phyloP scores from a whole-genome alignment of 2,329 filamentous ascomycete species.

The Calonectria honghensis region DNA sequence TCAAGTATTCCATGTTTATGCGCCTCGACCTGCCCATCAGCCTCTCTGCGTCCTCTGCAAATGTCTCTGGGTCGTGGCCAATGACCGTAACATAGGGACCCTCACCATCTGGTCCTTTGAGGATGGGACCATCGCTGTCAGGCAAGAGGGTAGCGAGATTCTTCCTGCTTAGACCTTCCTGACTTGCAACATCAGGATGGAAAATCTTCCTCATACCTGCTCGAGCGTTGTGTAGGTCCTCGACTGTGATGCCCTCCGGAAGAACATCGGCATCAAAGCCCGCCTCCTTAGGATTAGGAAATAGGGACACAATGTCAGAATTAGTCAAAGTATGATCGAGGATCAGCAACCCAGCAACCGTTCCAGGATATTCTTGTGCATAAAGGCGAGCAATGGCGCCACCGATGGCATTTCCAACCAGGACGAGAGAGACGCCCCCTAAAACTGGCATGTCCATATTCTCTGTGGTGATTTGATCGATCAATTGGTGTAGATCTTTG shows the following conservation, averaged over 20 bases:
- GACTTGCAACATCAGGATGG: slow-evolving; percentile 47
- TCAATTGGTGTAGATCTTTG: slow-evolving; percentile 48
- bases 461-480: slow-evolving; percentile 11
- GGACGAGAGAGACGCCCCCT: slow-evolving; percentile 27
- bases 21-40: slow-evolving; percentile 58
- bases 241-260: slow-evolving; percentile 31
- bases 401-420: slow-evolving; percentile 51
- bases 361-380: slow-evolving; percentile 65
- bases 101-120: slow-evolving; percentile 2
- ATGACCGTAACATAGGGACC: slow-evolving; percentile 47
- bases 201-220: slow-evolving; percentile 41
- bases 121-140: slow-evolving; percentile 36
- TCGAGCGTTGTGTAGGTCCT: slow-evolving; percentile 38
- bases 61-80: slow-evolving; percentile 50
- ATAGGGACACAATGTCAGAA: slow-evolving; percentile 72
- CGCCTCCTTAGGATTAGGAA: slow-evolving; percentile 71
- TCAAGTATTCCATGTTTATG: slow-evolving; percentile 65
- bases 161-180: slow-evolving; percentile 48
- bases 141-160: slow-evolving; percentile 49
- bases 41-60: slow-evolving; percentile 40
- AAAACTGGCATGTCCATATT: not conserved
- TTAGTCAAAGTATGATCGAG: slow-evolving; percentile 77
- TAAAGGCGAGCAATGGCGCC: slow-evolving; percentile 69
- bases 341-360: slow-evolving; percentile 67
- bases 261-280: slow-evolving; percentile 62